A percentile compares a stretch with the other conserved stretches of the same genome.
These are phyloP conservation scores for Eimeria falciformis DNA, from an alignment of 169 alveolate genomes.

Conservation along the genomic window DNA sequence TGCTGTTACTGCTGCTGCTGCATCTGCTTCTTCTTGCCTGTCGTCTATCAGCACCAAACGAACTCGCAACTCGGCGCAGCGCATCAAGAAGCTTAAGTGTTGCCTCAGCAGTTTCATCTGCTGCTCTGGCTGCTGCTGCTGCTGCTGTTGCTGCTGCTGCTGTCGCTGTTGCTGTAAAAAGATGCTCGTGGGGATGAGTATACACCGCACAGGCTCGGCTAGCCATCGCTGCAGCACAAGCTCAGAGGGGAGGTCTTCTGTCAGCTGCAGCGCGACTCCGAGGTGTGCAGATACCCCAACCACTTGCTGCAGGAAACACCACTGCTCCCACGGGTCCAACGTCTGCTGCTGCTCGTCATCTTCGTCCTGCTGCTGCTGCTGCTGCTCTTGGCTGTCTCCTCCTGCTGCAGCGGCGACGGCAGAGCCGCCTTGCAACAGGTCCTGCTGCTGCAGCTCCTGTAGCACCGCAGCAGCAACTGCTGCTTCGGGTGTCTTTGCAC, in stretches of 20 bases:
- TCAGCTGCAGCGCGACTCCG: constrained; percentile 52
- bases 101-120: neutral
- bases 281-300: constrained; percentile 36
- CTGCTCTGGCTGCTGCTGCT: neutral
- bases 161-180: constrained; percentile 66
- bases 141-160: neutral
- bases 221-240: constrained; percentile 75
- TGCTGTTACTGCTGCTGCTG: neutral
- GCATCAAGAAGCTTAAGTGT: neutral
- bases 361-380: neutral
- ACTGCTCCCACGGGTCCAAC: constrained; percentile 27
- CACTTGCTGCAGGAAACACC: neutral
- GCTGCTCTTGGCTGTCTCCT: neutral
- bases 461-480: constrained; percentile 34
- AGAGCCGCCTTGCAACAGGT: neutral
- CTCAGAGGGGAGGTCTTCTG: constrained; percentile 64
- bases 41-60: constrained; percentile 10
- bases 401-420: neutral
- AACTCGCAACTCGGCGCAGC: constrained; percentile 68
- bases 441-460: constrained; percentile 8
- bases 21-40: constrained; percentile 11
- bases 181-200: constrained; percentile 56
- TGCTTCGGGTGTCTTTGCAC: neutral
- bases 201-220: constrained; percentile 74
- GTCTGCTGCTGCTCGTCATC: neutral